Conservation (phyloP, 768 basidiomycete species). For the Sistotremastrum niveocremeum region DNA sequence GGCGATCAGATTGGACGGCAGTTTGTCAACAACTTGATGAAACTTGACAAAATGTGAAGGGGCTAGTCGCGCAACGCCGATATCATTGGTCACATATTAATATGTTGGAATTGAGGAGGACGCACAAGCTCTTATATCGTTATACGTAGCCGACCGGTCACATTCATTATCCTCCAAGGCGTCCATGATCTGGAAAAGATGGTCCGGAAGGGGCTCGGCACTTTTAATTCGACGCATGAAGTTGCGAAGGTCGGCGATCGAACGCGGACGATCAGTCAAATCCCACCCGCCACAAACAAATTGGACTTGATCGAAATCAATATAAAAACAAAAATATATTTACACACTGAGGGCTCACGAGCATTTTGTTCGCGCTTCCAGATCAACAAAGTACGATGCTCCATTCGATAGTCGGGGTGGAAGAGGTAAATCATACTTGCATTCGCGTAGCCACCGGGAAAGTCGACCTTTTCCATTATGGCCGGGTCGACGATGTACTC, state of each 20-base stretch:
- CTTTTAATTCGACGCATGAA: background rate
- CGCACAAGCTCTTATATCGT: constrained; percentile 10
- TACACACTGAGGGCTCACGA: constrained; percentile 5
- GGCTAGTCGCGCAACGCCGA: too few relatives aligned
- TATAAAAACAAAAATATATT: too few relatives aligned
- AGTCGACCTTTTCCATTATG: constrained; percentile 7
- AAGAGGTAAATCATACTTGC: constrained; percentile 6
- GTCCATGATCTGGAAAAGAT: constrained; percentile 15
- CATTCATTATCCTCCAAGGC: constrained; percentile 13
- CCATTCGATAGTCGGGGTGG: constrained; percentile 6
- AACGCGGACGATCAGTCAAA: background rate
- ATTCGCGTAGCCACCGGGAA: constrained; percentile 9
- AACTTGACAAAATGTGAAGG: constrained; percentile 15
- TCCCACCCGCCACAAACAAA: constrained; percentile 4
- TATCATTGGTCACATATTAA: too few relatives aligned
- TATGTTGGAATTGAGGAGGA: too few relatives aligned
- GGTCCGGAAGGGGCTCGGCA: constrained; percentile 13
- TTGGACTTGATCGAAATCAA: constrained; percentile 1
- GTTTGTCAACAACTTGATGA: constrained; percentile 9
- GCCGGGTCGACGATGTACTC: constrained; percentile 6
- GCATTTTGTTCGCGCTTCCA: constrained; percentile 7
- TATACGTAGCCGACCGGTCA: constrained; percentile 7
- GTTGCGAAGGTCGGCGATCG: too few relatives aligned
- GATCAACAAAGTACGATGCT: constrained; percentile 6
- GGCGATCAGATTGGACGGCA: constrained; percentile 22